Evolutionary conservation across 441 rosid genomes (phyloP).

Genomic region (Bruguiera hainesii): DNA sequence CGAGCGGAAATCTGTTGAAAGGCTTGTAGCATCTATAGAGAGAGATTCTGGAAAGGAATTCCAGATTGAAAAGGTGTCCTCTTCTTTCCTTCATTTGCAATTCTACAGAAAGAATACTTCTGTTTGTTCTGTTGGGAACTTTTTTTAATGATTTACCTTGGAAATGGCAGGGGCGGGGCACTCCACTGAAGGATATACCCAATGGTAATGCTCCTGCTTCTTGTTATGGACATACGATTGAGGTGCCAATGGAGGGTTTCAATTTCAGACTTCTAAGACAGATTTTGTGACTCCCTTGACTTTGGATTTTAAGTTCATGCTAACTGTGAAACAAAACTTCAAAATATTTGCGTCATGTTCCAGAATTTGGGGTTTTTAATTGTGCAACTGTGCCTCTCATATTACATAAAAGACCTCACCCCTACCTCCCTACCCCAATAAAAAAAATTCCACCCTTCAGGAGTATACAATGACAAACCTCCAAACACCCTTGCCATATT

Average conservation of each 20-base stretch:
- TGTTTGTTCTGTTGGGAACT: background rate
- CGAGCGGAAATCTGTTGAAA: conserved; percentile 92
- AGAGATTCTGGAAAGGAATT: conserved; percentile 69
- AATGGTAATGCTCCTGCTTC: conserved; percentile 46
- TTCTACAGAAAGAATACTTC: conserved; percentile 5
- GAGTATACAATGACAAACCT: no score
- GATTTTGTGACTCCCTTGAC: no score
- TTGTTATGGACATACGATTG: background rate
- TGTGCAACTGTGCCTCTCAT: no score
- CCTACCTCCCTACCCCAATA: no score
- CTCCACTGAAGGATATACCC: conserved; percentile 83
- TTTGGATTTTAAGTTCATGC: no score
- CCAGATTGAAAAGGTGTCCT: conserved; percentile 72
- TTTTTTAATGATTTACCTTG: conserved; percentile 24
- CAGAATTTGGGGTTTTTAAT: no score
- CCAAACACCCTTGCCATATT: no score
- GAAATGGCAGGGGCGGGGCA: conserved; percentile 81
- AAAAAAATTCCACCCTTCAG: no score
- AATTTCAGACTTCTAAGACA: no score
- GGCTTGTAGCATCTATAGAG: conserved; percentile 82
- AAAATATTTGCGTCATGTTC: no score
- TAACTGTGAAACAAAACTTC: no score
- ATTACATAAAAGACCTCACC: no score
- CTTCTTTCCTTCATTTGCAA: conserved; percentile 8
- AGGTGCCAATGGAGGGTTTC: background rate